Conservation (phyloP, 306 rosid genomes). For the Glycine tomentella region DNA sequence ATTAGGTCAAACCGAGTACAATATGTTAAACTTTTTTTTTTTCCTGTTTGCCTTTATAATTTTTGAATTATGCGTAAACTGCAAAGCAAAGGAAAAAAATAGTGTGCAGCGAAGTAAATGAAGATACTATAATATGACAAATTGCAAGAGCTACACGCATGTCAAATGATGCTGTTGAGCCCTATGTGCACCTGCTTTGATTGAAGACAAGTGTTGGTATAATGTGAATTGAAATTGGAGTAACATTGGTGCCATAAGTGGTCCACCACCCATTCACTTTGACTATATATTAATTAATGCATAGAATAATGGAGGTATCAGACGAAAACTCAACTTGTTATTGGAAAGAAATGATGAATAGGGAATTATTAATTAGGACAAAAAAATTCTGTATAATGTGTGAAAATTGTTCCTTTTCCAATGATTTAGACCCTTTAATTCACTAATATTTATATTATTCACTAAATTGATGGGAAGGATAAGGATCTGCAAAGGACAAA, state of each 20-base stretch:
- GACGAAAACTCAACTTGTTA: background rate
- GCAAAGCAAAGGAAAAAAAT: background rate
- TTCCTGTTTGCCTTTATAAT: background rate
- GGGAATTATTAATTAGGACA: background rate
- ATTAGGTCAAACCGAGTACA: background rate
- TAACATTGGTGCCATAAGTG: background rate
- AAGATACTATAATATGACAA: background rate
- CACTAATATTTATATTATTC: background rate
- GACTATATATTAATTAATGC: background rate
- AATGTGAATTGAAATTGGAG: background rate
- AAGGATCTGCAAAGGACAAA: background rate
- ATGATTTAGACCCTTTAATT: background rate
- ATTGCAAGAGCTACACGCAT: background rate
- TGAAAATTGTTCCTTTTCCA: background rate
- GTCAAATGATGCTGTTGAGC: conserved; percentile 10
- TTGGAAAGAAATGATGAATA: background rate
- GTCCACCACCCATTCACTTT: conserved; percentile 14
- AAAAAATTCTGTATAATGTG: background rate
- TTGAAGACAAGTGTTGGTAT: conserved; percentile 5
- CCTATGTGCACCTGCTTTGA: background rate
- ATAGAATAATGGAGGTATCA: background rate
- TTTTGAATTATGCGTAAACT: background rate
- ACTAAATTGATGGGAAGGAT: background rate
- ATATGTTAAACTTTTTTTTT: background rate
- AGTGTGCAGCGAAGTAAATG: no score